Base-by-base conservation (phyloP, 2,329 filamentous ascomycete genomes). In the Fusarium palustre region DNA sequence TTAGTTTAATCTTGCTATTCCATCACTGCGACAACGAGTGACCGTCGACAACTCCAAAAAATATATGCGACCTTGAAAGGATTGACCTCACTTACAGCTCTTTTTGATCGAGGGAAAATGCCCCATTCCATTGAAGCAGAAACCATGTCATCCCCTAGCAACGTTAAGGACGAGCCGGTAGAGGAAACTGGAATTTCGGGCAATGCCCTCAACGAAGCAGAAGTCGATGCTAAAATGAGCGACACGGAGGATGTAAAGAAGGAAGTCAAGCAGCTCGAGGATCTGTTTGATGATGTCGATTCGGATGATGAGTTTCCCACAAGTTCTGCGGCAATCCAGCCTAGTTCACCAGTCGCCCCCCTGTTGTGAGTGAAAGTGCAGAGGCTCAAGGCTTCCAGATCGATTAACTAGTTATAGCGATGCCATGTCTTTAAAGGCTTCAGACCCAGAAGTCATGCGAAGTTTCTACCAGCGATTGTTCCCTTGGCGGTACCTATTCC, bases 391-490 rank as follows among this genome's bases (percentile, higher is more conserved):
- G 36, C 18, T 28, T 47, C 3, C 16, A 24, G n/a, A 13, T 12
- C 8, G 25, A 42, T 11, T 28, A 22, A 39, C 33, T 47, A 24
- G 22, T 24, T 31, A 10, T 39, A 81, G 80, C 48, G 79, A 80
- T 48, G 55, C 76, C 10, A 64, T 79, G 16, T 74, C 79, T 1
- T 73, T 84, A 34, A 82, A 80, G 38, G 84, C 87, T 42, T 92
- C 89, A 39, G 93, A 97, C 72, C 90, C 92, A 3, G 92, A 94
- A 76, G 87, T 97, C 13, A 94, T 98, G 89, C 89, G 92, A 74
- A 92, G 91, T 69, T 99, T 97, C 82, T 99, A 99, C 79, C 92
- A 97, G 77, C 92, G 96, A 48, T 85, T 99, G 38, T 98, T 98
- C 75, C 96, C 96, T 7, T 99, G 97, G 85, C 90, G 94, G 63